Base-by-base conservation (phyloP, 192 early-diverging fungal species). In the Chytriomyces sp. region DNA sequence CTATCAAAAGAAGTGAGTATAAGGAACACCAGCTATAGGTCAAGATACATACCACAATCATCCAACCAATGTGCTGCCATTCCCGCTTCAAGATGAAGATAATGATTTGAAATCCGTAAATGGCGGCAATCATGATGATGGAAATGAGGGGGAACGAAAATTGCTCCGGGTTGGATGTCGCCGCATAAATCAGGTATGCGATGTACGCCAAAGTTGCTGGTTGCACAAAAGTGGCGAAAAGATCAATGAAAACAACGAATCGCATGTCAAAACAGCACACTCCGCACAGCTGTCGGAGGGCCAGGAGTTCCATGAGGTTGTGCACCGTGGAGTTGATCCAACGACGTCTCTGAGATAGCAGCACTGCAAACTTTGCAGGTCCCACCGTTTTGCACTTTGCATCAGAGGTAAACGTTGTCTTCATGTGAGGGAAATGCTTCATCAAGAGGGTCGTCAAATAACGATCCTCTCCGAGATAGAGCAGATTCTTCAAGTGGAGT, bases 311-410 rank as follows among this genome's bases (percentile, higher is more conserved):
- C 44, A 93, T 81, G 71, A 97, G 77, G 74, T 98, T 98, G 81
- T 98, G 96, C 31, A 98, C 91, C 0, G 96, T 98, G 10, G 95
- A 97, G 82, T 98, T 98, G 81, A 98, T 98, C 96, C 96, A 98
- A 26, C 96, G 91, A 73, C 96, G 92, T 31, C 96, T 85, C 81
- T 99, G 97, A 7, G 96, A 98, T 10, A 97, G 77, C 52, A 99
- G 80, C 6, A 99, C 84, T 1, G 82, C 80, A 91, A 93, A 98
- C 55, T 88, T 84, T 74, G 96, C 94, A 3, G 98, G 98, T 2
- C 91, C 96, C 7, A 92, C 89, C 10, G 98, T 99, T 74, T 78
- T 84, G 81, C 94, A 95, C 68, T 86, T 87, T 53, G 98, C 98
- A 76, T 97, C 90, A 5, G 91, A 84, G 12, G 91, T 94, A 63